Percentiles rank a stretch among this genome's conserved stretches.
Conservation (phyloP, 176 grass and related monocot species). For the Carex pumila region DNA sequence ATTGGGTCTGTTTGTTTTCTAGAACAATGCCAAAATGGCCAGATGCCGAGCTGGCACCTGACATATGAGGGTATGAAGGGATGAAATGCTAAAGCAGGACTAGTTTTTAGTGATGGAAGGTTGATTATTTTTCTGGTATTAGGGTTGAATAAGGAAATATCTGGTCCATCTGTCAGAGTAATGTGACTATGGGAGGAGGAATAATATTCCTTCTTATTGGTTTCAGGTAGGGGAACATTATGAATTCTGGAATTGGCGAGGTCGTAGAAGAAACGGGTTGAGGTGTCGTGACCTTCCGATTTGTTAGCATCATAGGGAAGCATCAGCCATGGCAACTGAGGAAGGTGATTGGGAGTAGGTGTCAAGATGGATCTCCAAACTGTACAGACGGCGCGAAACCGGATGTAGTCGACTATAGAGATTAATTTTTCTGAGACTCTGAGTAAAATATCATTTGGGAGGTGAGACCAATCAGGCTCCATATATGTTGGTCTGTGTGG, state of each 20-base stretch:
- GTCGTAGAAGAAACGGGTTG: constrained; percentile 8
- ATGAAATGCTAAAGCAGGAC: constrained; percentile 18
- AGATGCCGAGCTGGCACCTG: constrained; percentile 14
- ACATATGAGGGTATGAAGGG: constrained; percentile 19
- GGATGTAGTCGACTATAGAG: constrained; percentile 2
- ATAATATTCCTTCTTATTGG: constrained; percentile 1
- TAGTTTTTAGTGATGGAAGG: constrained; percentile 22
- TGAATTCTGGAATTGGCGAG: constrained; percentile 2
- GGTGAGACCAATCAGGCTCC: constrained; percentile 21
- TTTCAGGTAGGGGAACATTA: not conserved
- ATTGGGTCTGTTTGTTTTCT: constrained; percentile 8
- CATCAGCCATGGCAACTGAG: constrained; percentile 24
- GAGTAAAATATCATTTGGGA: constrained; percentile 14
- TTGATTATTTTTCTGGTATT: not conserved
- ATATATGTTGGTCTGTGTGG: not conserved
- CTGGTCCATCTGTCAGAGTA: constrained; percentile 15
- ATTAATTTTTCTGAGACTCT: constrained; percentile 2
- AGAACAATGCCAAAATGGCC: constrained; percentile 18
- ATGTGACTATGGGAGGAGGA: constrained; percentile 7
- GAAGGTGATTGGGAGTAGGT: not conserved
- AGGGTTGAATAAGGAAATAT: constrained; percentile 12
- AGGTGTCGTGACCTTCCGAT: not conserved
- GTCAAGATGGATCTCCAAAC: constrained; percentile 13
- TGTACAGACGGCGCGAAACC: not conserved
- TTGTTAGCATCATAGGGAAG: not conserved